Conservation (phyloP, 2,329 filamentous ascomycete genomes). For the Penicillium occitanis region DNA sequence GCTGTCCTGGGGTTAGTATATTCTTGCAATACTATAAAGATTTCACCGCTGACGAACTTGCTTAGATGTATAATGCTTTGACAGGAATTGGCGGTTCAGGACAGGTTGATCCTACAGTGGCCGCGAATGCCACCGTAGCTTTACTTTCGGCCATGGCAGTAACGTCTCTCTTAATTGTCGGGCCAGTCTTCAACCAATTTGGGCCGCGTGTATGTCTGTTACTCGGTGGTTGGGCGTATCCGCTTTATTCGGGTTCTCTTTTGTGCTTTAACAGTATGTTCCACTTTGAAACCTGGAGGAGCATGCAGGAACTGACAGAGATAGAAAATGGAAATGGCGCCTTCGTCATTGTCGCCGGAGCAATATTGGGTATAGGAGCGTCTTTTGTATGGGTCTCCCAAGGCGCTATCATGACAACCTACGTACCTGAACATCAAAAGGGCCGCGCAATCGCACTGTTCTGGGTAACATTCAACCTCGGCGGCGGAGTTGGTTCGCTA, state of each 20-base stretch:
- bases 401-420: constrained; percentile 52
- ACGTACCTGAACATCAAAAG: constrained; percentile 46
- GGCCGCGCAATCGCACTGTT: constrained; percentile 32
- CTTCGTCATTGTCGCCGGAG: constrained; percentile 44
- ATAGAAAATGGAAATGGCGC: constrained; percentile 29
- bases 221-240: constrained; percentile 41
- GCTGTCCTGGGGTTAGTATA: constrained; percentile 40
- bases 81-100: constrained; percentile 40
- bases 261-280: constrained; percentile 33
- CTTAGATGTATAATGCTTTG: constrained; percentile 43
- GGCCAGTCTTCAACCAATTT: constrained; percentile 36
- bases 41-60: not conserved
- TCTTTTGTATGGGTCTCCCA: constrained; percentile 36
- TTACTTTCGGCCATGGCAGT: constrained; percentile 37
- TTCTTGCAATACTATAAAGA: not conserved
- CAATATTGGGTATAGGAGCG: constrained; percentile 48
- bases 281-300: not conserved
- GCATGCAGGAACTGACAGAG: not conserved
- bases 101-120: constrained; percentile 40
- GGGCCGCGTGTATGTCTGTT: constrained; percentile 40
- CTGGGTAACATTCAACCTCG: constrained; percentile 51
- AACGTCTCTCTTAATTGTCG: constrained; percentile 38
- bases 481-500: constrained; percentile 47
- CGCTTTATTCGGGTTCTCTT: constrained; percentile 38
- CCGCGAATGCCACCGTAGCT: constrained; percentile 41